Base-by-base conservation (phyloP, 1,284 basidiomycete genomes). In the Hypsizygus ulmarius region DNA sequence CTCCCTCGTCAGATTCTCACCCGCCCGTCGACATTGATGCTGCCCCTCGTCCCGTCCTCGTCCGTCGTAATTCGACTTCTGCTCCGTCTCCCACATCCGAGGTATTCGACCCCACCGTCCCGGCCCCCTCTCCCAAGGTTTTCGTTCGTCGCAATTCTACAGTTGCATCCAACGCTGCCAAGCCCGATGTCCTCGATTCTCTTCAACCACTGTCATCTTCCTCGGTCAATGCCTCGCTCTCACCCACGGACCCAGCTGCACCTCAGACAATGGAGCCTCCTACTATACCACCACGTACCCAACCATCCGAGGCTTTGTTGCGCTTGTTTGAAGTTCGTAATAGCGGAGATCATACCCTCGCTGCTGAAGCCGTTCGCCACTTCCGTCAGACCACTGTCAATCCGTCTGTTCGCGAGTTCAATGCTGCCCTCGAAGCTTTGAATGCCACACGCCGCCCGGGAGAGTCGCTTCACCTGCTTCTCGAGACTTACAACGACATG, bases 401-500 rank as follows among this genome's bases (percentile, higher is more conserved):
- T 8, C 65, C 68, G n/a, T 60, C 62, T 9, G 60, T 78, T 11
- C 57, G 63, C 10, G 77, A 84, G 5, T 93, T 84, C 72, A 93
- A 93, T 59, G 64, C 67, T 15, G 84, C 83, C 10, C 67, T 94
- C 36, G 59, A 73, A 3, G 82, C 81, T 0, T 65, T 93, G 1
- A 59, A 74, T 19, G 53, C 62, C 2, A 69, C 77, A 29, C 78
- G 87, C 48, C 47, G 56, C 15, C 53, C 61, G 10, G 83, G 82
- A 11, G 76, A 82, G 54, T 78, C 82, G 3, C 73, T 91, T 33
- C 69, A 73, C 0, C 63, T 77, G 33, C 69, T 93, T 40, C 67
- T 90, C 52, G 79, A 84, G 49, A 75, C 82, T 3, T 96, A 96
- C 72, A 82, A 89, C 58, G 75, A 83, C 47, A 82, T 95, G 77